A percentile compares a stretch with the other conserved stretches of the same genome.
phyloP scores from a whole-genome alignment of 2,329 filamentous ascomycete species.

The Arthrobotrys iridis region DNA sequence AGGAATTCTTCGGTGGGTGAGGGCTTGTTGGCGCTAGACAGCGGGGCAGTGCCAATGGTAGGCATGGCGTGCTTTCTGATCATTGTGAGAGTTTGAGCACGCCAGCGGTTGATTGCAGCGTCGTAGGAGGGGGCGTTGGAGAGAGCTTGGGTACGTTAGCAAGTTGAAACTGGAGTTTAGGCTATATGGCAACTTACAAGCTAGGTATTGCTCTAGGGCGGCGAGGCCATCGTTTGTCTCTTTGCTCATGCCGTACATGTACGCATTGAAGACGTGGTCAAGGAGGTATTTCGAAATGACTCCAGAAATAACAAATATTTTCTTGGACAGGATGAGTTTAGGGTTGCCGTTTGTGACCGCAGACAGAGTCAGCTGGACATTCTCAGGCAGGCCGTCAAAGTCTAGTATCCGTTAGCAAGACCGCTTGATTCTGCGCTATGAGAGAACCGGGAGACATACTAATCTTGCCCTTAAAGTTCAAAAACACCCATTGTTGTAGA shows the following conservation, averaged over 20 bases:
- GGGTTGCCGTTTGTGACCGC: slow-evolving; percentile 49
- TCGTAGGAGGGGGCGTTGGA: slow-evolving; percentile 42
- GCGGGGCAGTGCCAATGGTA: slow-evolving; percentile 23
- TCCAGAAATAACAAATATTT: slow-evolving; percentile 34
- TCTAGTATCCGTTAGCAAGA: background rate
- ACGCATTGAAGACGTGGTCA: slow-evolving; percentile 44
- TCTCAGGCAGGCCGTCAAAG: slow-evolving; percentile 47
- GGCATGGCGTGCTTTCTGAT: slow-evolving; percentile 53
- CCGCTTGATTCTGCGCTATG: background rate
- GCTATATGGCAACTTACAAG: slow-evolving; percentile 36
- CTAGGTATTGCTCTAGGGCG: slow-evolving; percentile 45
- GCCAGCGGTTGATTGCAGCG: slow-evolving; percentile 53
- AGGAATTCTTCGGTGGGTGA: slow-evolving; percentile 41
- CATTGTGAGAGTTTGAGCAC: slow-evolving; percentile 50
- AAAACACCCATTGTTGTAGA: slow-evolving; percentile 50
- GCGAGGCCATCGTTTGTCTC: slow-evolving; percentile 48
- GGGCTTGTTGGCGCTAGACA: slow-evolving; percentile 6
- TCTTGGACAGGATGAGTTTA: slow-evolving; percentile 34
- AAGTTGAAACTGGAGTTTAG: background rate
- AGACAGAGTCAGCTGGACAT: slow-evolving; percentile 12
- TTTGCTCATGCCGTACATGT: slow-evolving; percentile 51
- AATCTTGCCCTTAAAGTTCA: slow-evolving; percentile 52
- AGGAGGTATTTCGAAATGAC: slow-evolving; percentile 32
- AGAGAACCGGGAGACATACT: slow-evolving; percentile 20
- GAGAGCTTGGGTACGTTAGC: slow-evolving; percentile 23